Evolutionary conservation across 371 early-diverging fungal genomes (phyloP).

Genomic region (Mortierella sp.): DNA sequence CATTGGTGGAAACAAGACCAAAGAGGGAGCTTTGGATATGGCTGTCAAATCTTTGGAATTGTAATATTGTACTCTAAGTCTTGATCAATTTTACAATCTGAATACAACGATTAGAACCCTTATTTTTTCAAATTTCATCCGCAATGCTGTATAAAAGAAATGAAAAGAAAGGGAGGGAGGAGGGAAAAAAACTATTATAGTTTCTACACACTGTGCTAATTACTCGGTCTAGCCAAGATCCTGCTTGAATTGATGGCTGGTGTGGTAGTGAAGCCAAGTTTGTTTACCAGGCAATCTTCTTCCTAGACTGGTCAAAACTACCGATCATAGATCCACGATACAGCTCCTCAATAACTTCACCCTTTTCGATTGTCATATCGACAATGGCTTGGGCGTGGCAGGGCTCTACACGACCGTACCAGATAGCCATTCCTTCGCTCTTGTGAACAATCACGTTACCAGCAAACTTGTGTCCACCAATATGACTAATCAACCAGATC

Average conservation of each 20-base stretch:
- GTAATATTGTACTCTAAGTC: constrained; percentile 9
- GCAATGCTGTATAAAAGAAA: neutral
- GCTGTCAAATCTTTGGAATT: constrained; percentile 64
- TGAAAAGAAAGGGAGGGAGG: neutral
- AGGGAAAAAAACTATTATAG: neutral
- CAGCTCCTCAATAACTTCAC: constrained; percentile 71
- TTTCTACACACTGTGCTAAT: neutral
- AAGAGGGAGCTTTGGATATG: constrained; percentile 78
- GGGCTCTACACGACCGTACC: constrained; percentile 76
- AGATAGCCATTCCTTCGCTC: constrained; percentile 69
- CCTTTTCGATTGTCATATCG: constrained; percentile 65
- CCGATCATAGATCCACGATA: constrained; percentile 71
- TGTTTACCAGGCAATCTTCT: constrained; percentile 45
- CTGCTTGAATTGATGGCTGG: too few relatives aligned
- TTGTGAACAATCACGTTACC: constrained; percentile 79
- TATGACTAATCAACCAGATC: constrained; percentile 76
- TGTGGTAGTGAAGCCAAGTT: neutral
- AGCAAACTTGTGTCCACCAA: constrained; percentile 88
- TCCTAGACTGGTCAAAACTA: constrained; percentile 60
- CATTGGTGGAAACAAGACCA: constrained; percentile 84
- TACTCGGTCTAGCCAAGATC: neutral
- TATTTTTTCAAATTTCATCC: neutral
- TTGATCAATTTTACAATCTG: too few relatives aligned
- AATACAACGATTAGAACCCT: too few relatives aligned
- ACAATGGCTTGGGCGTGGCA: constrained; percentile 72